Base-by-base conservation (phyloP, 352 stramenopile genomes). In the Paralagenidium karlingii region DNA sequence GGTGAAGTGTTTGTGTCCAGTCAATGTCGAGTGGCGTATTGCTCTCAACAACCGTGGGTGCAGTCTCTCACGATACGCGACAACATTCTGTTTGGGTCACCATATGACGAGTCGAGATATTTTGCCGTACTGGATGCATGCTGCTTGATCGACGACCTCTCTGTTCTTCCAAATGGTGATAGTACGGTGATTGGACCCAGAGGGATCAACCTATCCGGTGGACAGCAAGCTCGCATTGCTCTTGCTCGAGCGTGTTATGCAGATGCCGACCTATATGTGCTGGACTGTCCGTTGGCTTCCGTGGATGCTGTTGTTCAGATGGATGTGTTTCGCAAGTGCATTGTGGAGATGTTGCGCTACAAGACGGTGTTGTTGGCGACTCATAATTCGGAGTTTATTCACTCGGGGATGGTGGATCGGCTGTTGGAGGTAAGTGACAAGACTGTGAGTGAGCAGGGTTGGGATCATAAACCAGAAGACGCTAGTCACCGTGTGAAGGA, bases 11-110 rank as follows among this genome's bases (percentile, higher is more conserved):
- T 39, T 19, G 40, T 56, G 5, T 9, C n/a, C n/a, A n/a, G n/a
- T n/a, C n/a, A 22, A 5, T 55, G 48, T 42, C 58, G 53, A 21
- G 15, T 61, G 3, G 50, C 46, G 16, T 63, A 62, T 28, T 49
- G 57, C 25, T 39, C 69, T 10, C 78, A 94, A 54, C 57, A 69
- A 16, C 60, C 78, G 11, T 94, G 73, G 67, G 82, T 95, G 25
- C 43, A 94, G 24, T 90, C 89, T 31, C 22, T 51, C n/a, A 45
- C 75, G 16, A 47, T 95, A 12, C 45, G 59, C 10, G 71, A 91
- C 13, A 95, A 94, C 51, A 93, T 94, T 48, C 44, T 93, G 4
- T 94, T 94, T 51, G 76, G 79, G 15, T 47, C 58, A 15, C 52
- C 55, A 11, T 82, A 60, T 20, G 64, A 92, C 29, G 46, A 81